phyloP scores from a whole-genome alignment of 2,329 filamentous ascomycete species.

The Pseudocercospora vitis region DNA sequence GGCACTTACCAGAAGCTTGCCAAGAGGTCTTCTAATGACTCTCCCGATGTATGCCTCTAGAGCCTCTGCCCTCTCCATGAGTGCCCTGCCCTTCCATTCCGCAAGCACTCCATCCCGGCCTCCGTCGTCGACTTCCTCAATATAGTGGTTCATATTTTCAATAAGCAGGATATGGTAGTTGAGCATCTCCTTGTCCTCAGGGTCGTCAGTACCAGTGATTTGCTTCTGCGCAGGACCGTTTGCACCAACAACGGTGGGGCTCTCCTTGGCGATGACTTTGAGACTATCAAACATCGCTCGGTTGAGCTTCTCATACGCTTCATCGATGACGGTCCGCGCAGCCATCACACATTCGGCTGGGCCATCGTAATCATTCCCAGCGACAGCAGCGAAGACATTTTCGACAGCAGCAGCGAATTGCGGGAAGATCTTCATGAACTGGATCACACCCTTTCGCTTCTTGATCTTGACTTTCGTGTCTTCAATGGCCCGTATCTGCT shows the following conservation, averaged over 20 bases:
- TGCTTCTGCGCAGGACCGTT: slow-evolving; percentile 53
- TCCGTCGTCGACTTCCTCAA: slow-evolving; percentile 78
- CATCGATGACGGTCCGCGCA: slow-evolving; percentile 76
- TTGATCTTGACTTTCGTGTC: slow-evolving; percentile 99
- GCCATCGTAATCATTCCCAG: slow-evolving; percentile 50
- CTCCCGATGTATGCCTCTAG: slow-evolving; percentile 82
- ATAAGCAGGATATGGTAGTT: slow-evolving; percentile 98
- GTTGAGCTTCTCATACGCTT: slow-evolving; percentile 83
- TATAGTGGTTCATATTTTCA: slow-evolving; percentile 98
- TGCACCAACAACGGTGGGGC: slow-evolving; percentile 47
- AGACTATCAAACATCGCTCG: slow-evolving; percentile 97
- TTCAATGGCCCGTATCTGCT: slow-evolving; percentile 92
- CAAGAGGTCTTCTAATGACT: slow-evolving; percentile 83
- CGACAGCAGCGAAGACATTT: slow-evolving; percentile 66
- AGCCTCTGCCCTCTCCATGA: slow-evolving; percentile 79
- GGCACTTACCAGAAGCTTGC: slow-evolving; percentile 70
- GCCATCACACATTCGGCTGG: slow-evolving; percentile 52
- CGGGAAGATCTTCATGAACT: slow-evolving; percentile 92
- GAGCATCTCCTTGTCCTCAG: slow-evolving; percentile 91
- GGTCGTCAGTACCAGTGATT: slow-evolving; percentile 53
- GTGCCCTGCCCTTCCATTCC: slow-evolving; percentile 77
- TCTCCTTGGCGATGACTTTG: slow-evolving; percentile 84
- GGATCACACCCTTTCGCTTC: slow-evolving; percentile 94
- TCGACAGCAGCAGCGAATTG: slow-evolving; percentile 80
- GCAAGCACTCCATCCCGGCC: slow-evolving; percentile 70